Base-by-base conservation (phyloP, 176 grass and related monocot genomes). In the sorghum (Sorghum bicolor) region DNA sequence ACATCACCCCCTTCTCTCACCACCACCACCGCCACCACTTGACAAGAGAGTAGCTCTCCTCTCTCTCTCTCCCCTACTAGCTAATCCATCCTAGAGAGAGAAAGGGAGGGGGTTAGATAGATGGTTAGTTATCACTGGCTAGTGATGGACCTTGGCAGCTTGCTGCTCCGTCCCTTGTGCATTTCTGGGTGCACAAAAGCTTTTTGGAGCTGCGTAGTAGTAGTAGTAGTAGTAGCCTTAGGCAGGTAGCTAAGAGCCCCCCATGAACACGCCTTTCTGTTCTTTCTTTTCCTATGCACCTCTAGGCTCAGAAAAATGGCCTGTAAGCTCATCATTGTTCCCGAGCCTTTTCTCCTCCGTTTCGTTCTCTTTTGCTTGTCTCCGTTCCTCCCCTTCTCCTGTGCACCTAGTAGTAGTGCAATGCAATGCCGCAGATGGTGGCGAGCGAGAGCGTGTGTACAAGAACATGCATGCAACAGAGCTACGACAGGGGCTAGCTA, bases 221-320 rank as follows among this genome's bases (percentile, higher is more conserved):
- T 26, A 34, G 38, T 12, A 25, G 32, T 52, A 43, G 14, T 8
- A 53, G 69, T 26, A 34, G 38, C 19, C 12, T 75, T 74, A 52
- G 12, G n/a, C 38, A n/a, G 33, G 16, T 34, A 24, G 58, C n/a
- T n/a, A n/a, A n/a, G 83, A 74, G 72, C 40, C 36, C 64, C 66
- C 67, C 84, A 79, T 28, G 52, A 10, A 62, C 67, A 63, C 76
- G 29, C 89, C 80, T 87, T 87, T 91, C 80, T 87, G 84, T 80
- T 90, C 63, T 90, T 84, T 91, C 89, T 80, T 91, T 91, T 87
- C 89, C 76, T 91, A 91, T 84, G 84, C 80, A 64, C 16, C 75
- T 76, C 6, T 83, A 83, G 84, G 80, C 69, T 83, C 84, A 63
- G 74, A 70, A 74, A 74, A 78, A 79, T 87, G 80, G 75, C 84